Percentiles rank a stretch among this genome's conserved stretches.
phyloP scores from a whole-genome alignment of 495 filamentous ascomycete genomes.

The Wilcoxina mikolae region DNA sequence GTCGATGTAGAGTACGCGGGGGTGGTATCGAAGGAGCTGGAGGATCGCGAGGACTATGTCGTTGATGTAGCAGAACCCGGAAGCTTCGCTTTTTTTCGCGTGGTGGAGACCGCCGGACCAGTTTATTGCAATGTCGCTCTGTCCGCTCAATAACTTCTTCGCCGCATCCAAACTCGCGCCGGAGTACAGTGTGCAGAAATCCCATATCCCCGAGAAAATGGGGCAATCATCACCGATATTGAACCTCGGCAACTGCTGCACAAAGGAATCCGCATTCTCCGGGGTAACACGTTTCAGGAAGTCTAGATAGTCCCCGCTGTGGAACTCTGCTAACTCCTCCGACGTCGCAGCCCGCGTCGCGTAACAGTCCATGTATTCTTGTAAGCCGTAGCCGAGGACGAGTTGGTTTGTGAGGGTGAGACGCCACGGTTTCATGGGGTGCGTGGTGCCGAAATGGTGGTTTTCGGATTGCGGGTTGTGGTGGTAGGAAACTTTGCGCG shows the following conservation, averaged over 20 bases:
- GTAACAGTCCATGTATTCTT: constrained; percentile 90
- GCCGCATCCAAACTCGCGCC: constrained; percentile 97
- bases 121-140: constrained; percentile 94
- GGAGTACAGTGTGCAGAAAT: constrained; percentile 95
- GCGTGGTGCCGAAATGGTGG: constrained; percentile 86
- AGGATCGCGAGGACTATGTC: constrained; percentile 96
- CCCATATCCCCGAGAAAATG: constrained; percentile 93
- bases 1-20: constrained; percentile 90
- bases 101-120: constrained; percentile 97
- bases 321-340: constrained; percentile 78
- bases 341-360: constrained; percentile 63
- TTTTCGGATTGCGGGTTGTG: constrained; percentile 88
- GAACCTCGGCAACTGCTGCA: constrained; percentile 83
- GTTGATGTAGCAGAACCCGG: constrained; percentile 97
- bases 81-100: constrained; percentile 92
- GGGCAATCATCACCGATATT: constrained; percentile 98
- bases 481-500: constrained; percentile 61
- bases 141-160: constrained; percentile 75
- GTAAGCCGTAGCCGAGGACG: constrained; percentile 85
- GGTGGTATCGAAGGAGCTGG: constrained; percentile 84
- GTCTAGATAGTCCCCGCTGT: constrained; percentile 75
- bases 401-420: constrained; percentile 88
- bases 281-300: constrained; percentile 79
- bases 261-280: constrained; percentile 88
- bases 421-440: constrained; percentile 99